These are phyloP conservation scores for Kluyveromyces siamensis DNA, from an alignment of 805 yeast species.

Conservation along the genomic window DNA sequence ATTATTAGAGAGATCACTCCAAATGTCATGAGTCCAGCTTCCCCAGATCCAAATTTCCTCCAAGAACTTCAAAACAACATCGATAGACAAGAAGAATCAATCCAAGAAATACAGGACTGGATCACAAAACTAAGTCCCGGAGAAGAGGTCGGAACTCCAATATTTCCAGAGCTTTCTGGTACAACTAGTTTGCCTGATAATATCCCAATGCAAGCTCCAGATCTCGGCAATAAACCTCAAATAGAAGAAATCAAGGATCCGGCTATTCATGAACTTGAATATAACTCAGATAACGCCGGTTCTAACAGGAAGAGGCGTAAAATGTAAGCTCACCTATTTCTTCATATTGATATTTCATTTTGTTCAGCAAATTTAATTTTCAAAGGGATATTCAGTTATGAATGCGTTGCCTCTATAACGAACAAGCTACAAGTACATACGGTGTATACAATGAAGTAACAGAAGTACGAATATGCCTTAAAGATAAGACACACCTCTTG, in stretches of 20 bases:
- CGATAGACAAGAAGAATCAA: conserved; percentile 24
- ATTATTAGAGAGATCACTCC: conserved; percentile 1
- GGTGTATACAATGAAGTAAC: not conserved
- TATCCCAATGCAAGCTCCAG: not conserved
- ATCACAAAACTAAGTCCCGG: conserved; percentile 9
- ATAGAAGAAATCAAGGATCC: not conserved
- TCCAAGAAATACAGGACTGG: conserved; percentile 26
- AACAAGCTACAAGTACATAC: not conserved
- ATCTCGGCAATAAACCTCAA: not conserved
- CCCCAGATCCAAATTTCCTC: conserved; percentile 9
- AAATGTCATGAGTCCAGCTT: not conserved
- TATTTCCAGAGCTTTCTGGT: conserved; percentile 3
- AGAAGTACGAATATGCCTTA: not conserved
- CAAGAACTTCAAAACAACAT: conserved; percentile 22
- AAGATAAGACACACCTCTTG: too few species aligned
- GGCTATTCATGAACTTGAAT: conserved; percentile 12
- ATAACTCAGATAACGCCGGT: conserved; percentile 7
- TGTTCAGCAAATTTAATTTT: too few species aligned
- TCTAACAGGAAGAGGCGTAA: conserved; percentile 3
- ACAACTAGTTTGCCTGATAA: not conserved
- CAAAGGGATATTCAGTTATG: not conserved
- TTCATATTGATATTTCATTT: not conserved
- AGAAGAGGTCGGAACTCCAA: conserved; percentile 1
- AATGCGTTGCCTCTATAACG: too few species aligned
- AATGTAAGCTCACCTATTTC: not conserved